These are phyloP conservation scores for Rhizoctonia solani DNA, from an alignment of 1,284 basidiomycete genomes.

Conservation along the genomic window DNA sequence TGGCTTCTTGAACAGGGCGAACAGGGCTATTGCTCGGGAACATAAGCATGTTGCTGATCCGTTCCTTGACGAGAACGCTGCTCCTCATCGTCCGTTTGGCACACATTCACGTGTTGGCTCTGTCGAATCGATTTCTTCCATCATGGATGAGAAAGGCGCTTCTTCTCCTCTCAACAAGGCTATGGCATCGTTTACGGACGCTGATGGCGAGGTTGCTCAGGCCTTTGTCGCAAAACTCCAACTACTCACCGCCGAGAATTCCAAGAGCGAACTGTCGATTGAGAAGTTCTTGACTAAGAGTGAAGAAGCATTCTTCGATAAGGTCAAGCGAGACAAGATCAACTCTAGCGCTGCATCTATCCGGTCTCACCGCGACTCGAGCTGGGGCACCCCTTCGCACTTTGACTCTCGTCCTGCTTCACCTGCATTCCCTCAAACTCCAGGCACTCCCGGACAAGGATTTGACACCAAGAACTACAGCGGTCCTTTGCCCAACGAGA, in stretches of 20 bases:
- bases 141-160: constrained; percentile 85
- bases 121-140: constrained; percentile 84
- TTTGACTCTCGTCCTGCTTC: constrained; percentile 74
- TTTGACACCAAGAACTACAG: constrained; percentile 55
- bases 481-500: constrained; percentile 57
- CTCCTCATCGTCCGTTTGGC: constrained; percentile 75
- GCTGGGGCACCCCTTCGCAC: constrained; percentile 75
- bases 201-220: constrained; percentile 86
- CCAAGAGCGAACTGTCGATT: constrained; percentile 87
- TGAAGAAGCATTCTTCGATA: constrained; percentile 90
- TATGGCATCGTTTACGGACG: constrained; percentile 90
- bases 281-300: constrained; percentile 88
- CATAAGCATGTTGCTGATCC: constrained; percentile 78
- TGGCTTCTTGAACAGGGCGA: constrained; percentile 83
- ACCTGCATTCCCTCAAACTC: constrained; percentile 49
- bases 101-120: constrained; percentile 78
- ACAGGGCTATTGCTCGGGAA: constrained; percentile 77
- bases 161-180: constrained; percentile 87
- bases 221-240: constrained; percentile 87
- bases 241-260: constrained; percentile 78
- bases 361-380: constrained; percentile 77
- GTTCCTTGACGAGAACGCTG: constrained; percentile 65
- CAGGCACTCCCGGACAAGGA: constrained; percentile 45
- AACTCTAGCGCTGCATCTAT: constrained; percentile 70
- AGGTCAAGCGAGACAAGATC: constrained; percentile 84